These are phyloP conservation scores for Trichoderma sp. DNA, from an alignment of 2,329 filamentous ascomycete species.

Conservation along the genomic window DNA sequence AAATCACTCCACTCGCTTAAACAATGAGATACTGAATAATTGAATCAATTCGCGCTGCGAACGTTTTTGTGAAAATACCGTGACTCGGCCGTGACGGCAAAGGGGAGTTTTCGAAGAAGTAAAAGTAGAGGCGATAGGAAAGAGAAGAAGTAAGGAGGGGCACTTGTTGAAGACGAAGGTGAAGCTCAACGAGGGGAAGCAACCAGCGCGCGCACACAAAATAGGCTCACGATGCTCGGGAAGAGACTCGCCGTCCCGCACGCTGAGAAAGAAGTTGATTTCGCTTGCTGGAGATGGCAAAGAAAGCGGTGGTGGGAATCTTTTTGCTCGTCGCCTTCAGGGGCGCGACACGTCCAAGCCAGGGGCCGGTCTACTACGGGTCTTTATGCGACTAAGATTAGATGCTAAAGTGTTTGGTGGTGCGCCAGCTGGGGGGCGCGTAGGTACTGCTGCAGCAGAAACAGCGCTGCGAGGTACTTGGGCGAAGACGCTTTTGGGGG, in stretches of 20 bases:
- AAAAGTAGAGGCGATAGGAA: constrained; percentile 26
- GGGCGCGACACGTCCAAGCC: constrained; percentile 22
- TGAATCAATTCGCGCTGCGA: constrained; percentile 25
- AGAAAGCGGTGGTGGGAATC: constrained; percentile 20
- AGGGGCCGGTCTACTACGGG: constrained; percentile 21
- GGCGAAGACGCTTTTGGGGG: not conserved
- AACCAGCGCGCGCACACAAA: constrained; percentile 22
- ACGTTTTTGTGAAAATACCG: constrained; percentile 16
- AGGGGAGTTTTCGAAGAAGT: not conserved
- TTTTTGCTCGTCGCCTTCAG: constrained; percentile 23
- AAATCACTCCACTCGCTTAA: constrained; percentile 13
- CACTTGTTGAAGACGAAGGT: constrained; percentile 14
- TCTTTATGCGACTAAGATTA: constrained; percentile 29
- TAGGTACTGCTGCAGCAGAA: not conserved
- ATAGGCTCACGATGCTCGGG: constrained; percentile 20
- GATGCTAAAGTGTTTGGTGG: constrained; percentile 22
- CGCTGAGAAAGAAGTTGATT: constrained; percentile 19
- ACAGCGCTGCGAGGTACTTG: constrained; percentile 1
- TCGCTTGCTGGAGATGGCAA: constrained; percentile 25
- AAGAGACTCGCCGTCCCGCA: constrained; percentile 19
- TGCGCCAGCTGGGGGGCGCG: constrained; percentile 10
- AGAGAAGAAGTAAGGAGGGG: constrained; percentile 23
- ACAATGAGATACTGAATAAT: not conserved
- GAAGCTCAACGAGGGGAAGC: constrained; percentile 23
- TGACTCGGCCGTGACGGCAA: constrained; percentile 1